These are phyloP conservation scores for Cucurbita moschata DNA, from an alignment of 306 rosid species.

Conservation along the genomic window DNA sequence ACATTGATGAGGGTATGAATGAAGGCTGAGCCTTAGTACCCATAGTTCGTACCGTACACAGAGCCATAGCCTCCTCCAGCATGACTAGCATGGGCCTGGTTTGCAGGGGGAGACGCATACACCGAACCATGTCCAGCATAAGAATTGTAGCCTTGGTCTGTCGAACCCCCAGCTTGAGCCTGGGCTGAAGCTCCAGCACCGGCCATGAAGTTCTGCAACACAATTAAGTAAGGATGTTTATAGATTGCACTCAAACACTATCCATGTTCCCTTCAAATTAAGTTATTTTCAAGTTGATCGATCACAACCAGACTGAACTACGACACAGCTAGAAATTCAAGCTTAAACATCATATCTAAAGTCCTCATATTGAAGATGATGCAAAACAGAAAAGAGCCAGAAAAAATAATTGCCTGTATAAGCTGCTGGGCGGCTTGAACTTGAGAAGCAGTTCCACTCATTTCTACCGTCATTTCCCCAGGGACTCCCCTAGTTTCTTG, in stretches of 20 bases:
- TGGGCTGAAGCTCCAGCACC: conserved; percentile 60
- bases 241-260: background rate
- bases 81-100: conserved; percentile 37
- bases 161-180: conserved; percentile 36
- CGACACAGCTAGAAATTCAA: background rate
- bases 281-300: background rate
- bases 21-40: conserved; percentile 44
- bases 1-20: too few relatives aligned
- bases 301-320: background rate
- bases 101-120: conserved; percentile 71
- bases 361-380: background rate
- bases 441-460: conserved; percentile 88
- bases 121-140: conserved; percentile 60
- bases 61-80: conserved; percentile 64
- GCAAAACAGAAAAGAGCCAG: conserved; percentile 4
- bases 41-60: conserved; percentile 69
- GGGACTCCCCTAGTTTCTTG: conserved; percentile 98
- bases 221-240: background rate
- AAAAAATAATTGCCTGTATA: conserved; percentile 52
- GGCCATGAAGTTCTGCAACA: conserved; percentile 83
- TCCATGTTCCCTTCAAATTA: background rate
- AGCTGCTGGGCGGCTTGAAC: conserved; percentile 95
- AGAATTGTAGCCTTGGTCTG: conserved; percentile 72
- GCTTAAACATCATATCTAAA: background rate
- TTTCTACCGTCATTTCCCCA: conserved; percentile 97